Percentiles rank a stretch among this genome's conserved stretches.
phyloP scores from a whole-genome alignment of 106 monocot species.

The Alisma plantagoaquatica region DNA sequence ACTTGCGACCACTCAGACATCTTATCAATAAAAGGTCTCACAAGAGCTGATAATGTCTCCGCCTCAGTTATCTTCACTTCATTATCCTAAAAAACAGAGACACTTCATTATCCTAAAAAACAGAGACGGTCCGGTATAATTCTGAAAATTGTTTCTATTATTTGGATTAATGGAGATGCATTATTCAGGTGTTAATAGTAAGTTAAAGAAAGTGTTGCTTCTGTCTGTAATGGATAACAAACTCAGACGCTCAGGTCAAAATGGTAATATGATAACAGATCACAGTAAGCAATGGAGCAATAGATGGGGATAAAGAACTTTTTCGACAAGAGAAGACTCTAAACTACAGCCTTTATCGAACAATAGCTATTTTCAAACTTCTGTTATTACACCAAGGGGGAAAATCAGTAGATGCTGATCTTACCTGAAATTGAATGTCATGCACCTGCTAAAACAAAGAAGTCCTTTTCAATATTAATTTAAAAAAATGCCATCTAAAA shows the following conservation, averaged over 20 bases:
- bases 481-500: no score
- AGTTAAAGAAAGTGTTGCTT: background rate
- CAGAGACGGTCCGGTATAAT: background rate
- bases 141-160: background rate
- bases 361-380: no score
- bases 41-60: conserved; percentile 48
- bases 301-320: no score
- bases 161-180: background rate
- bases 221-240: background rate
- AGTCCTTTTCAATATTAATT: no score
- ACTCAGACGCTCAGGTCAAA: background rate
- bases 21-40: conserved; percentile 51
- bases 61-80: conserved; percentile 58
- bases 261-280: background rate
- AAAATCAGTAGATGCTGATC: no score
- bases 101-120: conserved; percentile 49
- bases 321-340: no score
- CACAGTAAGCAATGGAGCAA: background rate
- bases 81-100: conserved; percentile 47
- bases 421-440: no score
- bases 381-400: no score
- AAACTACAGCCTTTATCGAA: no score
- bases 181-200: background rate
- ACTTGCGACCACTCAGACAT: conserved; percentile 57
- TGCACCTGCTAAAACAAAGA: no score